Conservation (phyloP, 768 basidiomycete species). For the Boletellus ananiceps region DNA sequence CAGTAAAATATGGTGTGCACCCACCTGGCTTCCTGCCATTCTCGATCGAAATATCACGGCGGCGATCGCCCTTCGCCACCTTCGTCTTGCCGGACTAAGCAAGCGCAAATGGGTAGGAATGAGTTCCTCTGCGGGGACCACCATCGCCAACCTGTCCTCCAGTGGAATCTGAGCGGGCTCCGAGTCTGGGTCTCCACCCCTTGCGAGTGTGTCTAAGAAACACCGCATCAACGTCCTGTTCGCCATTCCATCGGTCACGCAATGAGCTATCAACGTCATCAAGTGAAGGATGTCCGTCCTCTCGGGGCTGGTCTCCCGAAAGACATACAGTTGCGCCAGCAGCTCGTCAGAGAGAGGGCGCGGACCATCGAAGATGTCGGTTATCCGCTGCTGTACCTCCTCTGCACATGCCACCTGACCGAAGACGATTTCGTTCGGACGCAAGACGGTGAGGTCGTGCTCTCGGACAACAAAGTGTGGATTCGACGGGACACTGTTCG, state of each 20-base stretch:
- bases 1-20: background rate
- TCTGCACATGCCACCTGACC: constrained; percentile 29
- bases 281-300: constrained; percentile 36
- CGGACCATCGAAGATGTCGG: constrained; percentile 31
- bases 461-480: constrained; percentile 40
- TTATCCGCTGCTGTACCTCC: constrained; percentile 31
- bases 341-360: constrained; percentile 38
- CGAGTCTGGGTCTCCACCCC: background rate
- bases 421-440: constrained; percentile 38
- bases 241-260: constrained; percentile 49
- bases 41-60: constrained; percentile 34
- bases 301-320: constrained; percentile 33
- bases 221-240: constrained; percentile 39
- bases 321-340: constrained; percentile 40
- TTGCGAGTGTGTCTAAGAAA: constrained; percentile 42
- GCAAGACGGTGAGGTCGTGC: constrained; percentile 27
- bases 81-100: constrained; percentile 32
- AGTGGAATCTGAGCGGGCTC: constrained; percentile 23
- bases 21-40: constrained; percentile 34
- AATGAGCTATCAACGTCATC: constrained; percentile 43
- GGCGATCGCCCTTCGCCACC: constrained; percentile 47
- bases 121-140: constrained; percentile 29
- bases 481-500: too few relatives aligned
- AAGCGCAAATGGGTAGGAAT: constrained; percentile 28
- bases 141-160: constrained; percentile 39